Percentiles rank a stretch among this genome's conserved stretches.
These are phyloP conservation scores for Ogataea trehalophila DNA, from an alignment of 805 yeast species.

Conservation along the genomic window DNA sequence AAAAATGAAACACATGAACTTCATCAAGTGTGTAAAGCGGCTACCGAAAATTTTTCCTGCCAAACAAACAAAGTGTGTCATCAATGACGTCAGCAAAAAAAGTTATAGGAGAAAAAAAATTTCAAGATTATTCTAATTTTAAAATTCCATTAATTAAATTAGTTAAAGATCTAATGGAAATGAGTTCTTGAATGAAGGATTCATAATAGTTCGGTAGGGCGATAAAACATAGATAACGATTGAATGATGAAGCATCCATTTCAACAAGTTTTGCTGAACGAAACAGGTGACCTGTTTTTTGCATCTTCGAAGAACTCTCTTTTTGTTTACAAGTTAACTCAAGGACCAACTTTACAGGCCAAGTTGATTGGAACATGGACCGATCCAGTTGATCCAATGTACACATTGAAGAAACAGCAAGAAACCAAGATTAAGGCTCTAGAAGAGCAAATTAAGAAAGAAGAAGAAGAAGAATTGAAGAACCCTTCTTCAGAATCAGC, in stretches of 20 bases:
- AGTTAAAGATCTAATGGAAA: not conserved
- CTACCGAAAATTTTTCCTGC: not conserved
- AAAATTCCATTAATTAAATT: too few species aligned
- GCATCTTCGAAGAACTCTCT: constrained; percentile 55
- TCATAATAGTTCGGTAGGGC: not conserved
- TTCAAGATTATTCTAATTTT: too few species aligned
- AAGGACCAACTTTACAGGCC: constrained; percentile 32
- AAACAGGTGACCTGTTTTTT: constrained; percentile 44
- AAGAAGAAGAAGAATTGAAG: constrained; percentile 22
- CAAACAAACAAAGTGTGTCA: not conserved
- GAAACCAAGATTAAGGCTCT: constrained; percentile 34
- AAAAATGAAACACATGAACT: too few species aligned
- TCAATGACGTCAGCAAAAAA: not conserved
- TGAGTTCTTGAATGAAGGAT: not conserved
- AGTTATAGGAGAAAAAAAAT: too few species aligned
- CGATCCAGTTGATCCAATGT: constrained; percentile 50
- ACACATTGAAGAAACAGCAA: constrained; percentile 43
- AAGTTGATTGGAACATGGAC: constrained; percentile 54
- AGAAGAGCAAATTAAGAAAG: constrained; percentile 26
- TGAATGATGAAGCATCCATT: constrained; percentile 60
- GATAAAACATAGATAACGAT: too few species aligned
- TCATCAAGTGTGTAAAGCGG: too few species aligned
- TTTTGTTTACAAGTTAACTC: constrained; percentile 41
- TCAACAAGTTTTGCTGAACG: constrained; percentile 48
- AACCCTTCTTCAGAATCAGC: constrained; percentile 7